Conservation (phyloP, 495 filamentous ascomycete species). For the Xylaria scruposa region DNA sequence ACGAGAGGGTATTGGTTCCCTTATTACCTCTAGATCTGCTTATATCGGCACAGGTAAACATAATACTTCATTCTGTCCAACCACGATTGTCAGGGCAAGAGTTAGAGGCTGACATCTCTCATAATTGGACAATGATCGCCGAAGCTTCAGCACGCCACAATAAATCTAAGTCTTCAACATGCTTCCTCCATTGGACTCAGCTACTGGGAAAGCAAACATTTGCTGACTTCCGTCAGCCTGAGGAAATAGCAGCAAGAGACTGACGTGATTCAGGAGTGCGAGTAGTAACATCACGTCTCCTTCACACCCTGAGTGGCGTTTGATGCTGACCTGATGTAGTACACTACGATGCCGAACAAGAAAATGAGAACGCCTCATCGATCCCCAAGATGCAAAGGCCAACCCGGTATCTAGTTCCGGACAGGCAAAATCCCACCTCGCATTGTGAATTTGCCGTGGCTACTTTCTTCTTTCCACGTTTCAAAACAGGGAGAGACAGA, state of each 20-base stretch:
- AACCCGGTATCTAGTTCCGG: neutral
- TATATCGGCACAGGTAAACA: neutral
- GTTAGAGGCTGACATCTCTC: neutral
- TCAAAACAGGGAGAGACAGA: neutral
- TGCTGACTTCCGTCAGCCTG: neutral
- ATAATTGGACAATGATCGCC: neutral
- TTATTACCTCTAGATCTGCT: neutral
- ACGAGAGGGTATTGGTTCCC: constrained; percentile 5
- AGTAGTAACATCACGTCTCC: neutral
- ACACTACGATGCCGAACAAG: neutral
- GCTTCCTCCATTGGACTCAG: neutral
- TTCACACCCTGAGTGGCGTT: constrained; percentile 7
- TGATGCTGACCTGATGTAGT: constrained; percentile 9
- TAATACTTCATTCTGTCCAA: neutral
- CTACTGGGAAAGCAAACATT: neutral
- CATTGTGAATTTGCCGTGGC: neutral
- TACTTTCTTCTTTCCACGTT: neutral
- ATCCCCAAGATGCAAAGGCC: neutral
- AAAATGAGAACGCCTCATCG: constrained; percentile 1
- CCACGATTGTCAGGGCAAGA: neutral
- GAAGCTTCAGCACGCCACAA: neutral
- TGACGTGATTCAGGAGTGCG: neutral
- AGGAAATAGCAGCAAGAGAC: neutral
- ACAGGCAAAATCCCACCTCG: constrained; percentile 9
- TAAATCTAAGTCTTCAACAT: neutral